These are phyloP conservation scores for Ogataea salicorniae DNA, from an alignment of 805 yeast genomes.

Conservation along the genomic window DNA sequence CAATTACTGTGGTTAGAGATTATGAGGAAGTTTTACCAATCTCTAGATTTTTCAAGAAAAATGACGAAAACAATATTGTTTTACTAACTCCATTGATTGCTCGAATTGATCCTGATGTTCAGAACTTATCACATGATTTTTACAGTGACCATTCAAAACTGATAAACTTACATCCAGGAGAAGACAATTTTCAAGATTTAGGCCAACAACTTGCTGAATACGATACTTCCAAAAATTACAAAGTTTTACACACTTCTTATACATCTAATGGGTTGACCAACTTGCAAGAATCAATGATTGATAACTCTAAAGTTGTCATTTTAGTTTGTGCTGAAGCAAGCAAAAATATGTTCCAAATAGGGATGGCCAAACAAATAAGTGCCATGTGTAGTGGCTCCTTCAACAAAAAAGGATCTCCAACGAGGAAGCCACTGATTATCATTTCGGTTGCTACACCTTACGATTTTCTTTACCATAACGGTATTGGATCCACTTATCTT, in stretches of 20 bases:
- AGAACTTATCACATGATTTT: constrained; percentile 2
- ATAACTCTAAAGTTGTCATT: constrained; percentile 45
- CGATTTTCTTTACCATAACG: constrained; percentile 51
- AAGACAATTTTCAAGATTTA: constrained; percentile 48
- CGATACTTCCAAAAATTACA: constrained; percentile 29
- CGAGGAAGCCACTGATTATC: constrained; percentile 46
- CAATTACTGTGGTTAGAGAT: constrained; percentile 52
- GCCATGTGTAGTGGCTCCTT: constrained; percentile 44
- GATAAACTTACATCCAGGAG: constrained; percentile 31
- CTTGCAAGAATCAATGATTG: constrained; percentile 49
- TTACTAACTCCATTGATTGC: constrained; percentile 32
- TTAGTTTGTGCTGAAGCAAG: constrained; percentile 54
- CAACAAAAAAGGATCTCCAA: constrained; percentile 29
- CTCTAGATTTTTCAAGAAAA: constrained; percentile 32
- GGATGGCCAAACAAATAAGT: constrained; percentile 52
- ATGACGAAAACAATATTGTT: constrained; percentile 24
- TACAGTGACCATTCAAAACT: neutral
- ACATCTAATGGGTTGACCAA: constrained; percentile 53
- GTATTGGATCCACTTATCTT: constrained; percentile 50
- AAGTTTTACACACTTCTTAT: constrained; percentile 52
- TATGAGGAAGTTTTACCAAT: constrained; percentile 47
- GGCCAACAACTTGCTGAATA: constrained; percentile 42
- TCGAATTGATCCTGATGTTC: constrained; percentile 26
- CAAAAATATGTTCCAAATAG: constrained; percentile 56
- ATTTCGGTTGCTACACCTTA: constrained; percentile 62